Conservation (phyloP, 2,329 filamentous ascomycete genomes). For the Pestalotiopsis sp. region DNA sequence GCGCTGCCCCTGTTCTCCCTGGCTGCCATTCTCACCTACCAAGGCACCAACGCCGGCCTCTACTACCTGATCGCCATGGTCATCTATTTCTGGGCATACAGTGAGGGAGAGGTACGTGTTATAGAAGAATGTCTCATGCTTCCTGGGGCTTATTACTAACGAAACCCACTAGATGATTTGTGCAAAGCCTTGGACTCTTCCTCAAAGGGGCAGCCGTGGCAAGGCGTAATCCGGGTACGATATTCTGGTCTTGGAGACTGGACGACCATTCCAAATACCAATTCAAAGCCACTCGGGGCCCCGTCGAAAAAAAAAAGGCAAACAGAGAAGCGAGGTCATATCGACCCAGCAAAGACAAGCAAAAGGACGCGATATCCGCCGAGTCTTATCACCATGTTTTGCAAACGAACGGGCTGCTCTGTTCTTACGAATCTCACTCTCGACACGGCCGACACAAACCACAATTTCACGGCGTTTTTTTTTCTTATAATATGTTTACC, state of each 20-base stretch:
- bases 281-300: background rate
- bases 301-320: background rate
- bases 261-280: background rate
- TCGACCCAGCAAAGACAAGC: background rate
- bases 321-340: background rate
- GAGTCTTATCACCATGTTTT: background rate
- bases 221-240: constrained; percentile 13
- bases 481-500: background rate
- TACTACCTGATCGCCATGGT: constrained; percentile 87
- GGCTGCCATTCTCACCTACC: constrained; percentile 79
- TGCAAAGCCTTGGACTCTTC: constrained; percentile 70
- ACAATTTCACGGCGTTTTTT: background rate
- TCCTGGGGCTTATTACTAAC: constrained; percentile 11
- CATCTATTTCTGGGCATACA: constrained; percentile 96
- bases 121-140: background rate
- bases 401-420: background rate
- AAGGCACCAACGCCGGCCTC: constrained; percentile 86
- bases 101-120: constrained; percentile 85
- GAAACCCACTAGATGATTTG: constrained; percentile 60
- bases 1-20: constrained; percentile 80
- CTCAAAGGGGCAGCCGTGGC: constrained; percentile 49
- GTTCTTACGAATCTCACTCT: background rate
- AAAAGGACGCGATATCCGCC: background rate
- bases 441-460: background rate
- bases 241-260: background rate